phyloP scores from a whole-genome alignment of 176 grass and related monocot species.

The Carex cristatella region DNA sequence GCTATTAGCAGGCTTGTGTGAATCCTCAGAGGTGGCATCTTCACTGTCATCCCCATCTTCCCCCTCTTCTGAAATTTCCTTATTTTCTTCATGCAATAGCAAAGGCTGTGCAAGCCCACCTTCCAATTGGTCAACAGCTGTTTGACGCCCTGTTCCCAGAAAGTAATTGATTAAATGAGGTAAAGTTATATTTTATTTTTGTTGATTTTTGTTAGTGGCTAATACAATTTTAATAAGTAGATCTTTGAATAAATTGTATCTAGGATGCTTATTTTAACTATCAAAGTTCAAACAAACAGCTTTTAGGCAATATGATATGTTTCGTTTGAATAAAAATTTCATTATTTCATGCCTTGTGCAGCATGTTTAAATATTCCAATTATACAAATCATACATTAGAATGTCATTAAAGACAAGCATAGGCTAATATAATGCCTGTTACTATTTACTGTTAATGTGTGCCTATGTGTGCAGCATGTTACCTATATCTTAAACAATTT shows the following conservation, averaged over 20 bases:
- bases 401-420: neutral
- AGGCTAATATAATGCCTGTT: neutral
- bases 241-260: neutral
- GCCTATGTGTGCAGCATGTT: neutral
- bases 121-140: conserved; percentile 46
- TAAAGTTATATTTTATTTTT: neutral
- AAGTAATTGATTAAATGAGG: neutral
- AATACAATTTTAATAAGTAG: neutral
- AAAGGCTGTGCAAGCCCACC: conserved; percentile 71
- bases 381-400: neutral
- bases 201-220: neutral
- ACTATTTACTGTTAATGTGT: neutral
- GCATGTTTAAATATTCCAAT: neutral
- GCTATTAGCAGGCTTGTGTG: conserved; percentile 63
- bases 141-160: conserved; percentile 43
- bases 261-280: neutral
- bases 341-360: neutral
- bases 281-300: neutral
- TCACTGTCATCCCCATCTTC: conserved; percentile 60
- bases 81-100: conserved; percentile 39
- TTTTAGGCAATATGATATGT: neutral
- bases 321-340: neutral
- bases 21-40: conserved; percentile 63
- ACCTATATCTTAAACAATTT: neutral
- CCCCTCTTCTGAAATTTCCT: conserved; percentile 55